Base-by-base conservation (phyloP, 768 basidiomycete species). In the Sarcodon sp. region DNA sequence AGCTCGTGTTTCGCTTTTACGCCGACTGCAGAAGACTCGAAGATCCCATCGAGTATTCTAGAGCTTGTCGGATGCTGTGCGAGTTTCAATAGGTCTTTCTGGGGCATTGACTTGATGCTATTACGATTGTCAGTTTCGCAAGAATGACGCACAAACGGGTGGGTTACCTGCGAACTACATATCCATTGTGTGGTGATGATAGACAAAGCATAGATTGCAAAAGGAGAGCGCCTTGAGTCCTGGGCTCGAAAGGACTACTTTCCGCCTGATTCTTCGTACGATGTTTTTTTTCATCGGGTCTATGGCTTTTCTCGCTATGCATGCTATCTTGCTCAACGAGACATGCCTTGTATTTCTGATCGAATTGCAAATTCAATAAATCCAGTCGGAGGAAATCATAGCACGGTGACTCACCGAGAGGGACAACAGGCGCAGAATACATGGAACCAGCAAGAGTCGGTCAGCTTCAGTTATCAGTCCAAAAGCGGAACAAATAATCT, bases 141-240 rank as follows among this genome's bases (percentile, higher is more conserved):
- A 10, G 39, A 47, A 16, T 12, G 34, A 5, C 21, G 18, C 33
- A n/a, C 49, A 36, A 41, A 31, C 47, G 53, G 21, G 45, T 8
- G 35, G 38, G 18, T 12, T 38, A 48, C 0, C 11, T 32, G 47
- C 67, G 50, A 51, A 88, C 91, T 3, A 92, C 77, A 18, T 76
- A 64, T 43, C 75, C 69, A 56, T 87, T 84, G 54, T 83, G 75
- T 1, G 83, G 79, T 7, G 74, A 69, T 0, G 76, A 63, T 18
- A 96, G 70, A 32, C 72, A 74, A 21, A 97, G 72, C 50, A 97
- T 66, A 3, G 85, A 80, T 62, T 98, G 92, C 2, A 97, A 64
- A 10, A 99, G 64, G 13, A 97, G 63, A 3, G 87, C 85, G 1
- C 94, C 94, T 60, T 91, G 89, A 10, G 83, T 75, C 55, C 78